These are phyloP conservation scores for Apiotrichum siamense DNA, from an alignment of 1,284 basidiomycete genomes.

Conservation along the genomic window DNA sequence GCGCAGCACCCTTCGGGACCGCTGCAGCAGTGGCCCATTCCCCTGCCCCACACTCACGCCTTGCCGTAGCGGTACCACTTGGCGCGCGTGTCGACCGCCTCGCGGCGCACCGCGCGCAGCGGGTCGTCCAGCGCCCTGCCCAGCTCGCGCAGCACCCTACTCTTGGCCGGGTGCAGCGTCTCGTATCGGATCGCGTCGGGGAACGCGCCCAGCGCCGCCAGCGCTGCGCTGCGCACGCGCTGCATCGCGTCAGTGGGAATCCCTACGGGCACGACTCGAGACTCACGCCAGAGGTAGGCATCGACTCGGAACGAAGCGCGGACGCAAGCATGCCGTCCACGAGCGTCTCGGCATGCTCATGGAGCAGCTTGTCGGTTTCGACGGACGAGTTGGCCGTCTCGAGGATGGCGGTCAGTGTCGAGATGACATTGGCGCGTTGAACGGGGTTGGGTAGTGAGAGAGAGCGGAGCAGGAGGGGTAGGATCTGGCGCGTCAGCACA, in stretches of 20 bases:
- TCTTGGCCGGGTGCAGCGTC: constrained; percentile 67
- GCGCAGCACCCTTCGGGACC: no score
- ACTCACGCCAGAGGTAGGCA: constrained; percentile 12
- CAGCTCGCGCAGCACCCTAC: constrained; percentile 65
- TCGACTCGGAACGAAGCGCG: constrained; percentile 18
- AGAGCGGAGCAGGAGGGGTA: constrained; percentile 81
- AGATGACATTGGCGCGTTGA: constrained; percentile 72
- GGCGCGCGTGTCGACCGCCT: constrained; percentile 74
- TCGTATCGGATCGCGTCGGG: constrained; percentile 72
- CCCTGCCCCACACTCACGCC: neutral
- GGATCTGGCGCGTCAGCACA: constrained; percentile 54
- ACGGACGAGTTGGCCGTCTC: constrained; percentile 53
- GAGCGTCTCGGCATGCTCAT: constrained; percentile 64
- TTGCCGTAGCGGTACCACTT: constrained; percentile 44
- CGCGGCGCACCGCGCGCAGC: constrained; percentile 67
- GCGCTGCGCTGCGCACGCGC: constrained; percentile 67
- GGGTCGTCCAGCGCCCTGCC: constrained; percentile 75
- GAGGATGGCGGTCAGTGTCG: constrained; percentile 67
- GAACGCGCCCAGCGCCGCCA: constrained; percentile 66
- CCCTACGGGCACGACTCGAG: no score
- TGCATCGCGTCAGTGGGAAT: constrained; percentile 46
- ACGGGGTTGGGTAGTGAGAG: constrained; percentile 67
- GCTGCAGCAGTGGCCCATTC: no score
- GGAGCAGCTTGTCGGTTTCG: constrained; percentile 51
- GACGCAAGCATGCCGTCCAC: constrained; percentile 67